Conservation (phyloP, 2,329 filamentous ascomycete species). For the Trichoderma sp. region DNA sequence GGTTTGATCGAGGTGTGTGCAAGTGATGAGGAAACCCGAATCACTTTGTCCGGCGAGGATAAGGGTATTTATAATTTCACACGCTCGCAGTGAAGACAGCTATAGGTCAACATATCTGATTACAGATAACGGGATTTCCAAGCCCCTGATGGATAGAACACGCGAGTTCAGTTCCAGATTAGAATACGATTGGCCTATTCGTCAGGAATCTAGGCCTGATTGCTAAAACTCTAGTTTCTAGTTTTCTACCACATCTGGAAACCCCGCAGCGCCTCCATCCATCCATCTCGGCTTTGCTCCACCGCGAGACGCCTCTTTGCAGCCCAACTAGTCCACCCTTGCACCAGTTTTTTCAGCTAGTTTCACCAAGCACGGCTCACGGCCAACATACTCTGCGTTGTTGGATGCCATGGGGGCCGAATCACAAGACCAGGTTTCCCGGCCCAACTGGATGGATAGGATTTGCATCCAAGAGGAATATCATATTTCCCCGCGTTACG, state of each 20-base stretch:
- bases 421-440: background rate
- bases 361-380: background rate
- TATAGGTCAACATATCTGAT: background rate
- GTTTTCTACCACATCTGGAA: background rate
- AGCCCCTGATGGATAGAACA: background rate
- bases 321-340: background rate
- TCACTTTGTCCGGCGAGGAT: background rate
- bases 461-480: background rate
- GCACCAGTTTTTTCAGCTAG: background rate
- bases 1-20: background rate
- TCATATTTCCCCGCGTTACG: background rate
- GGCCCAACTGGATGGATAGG: background rate
- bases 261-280: background rate
- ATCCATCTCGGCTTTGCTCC: background rate
- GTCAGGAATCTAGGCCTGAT: background rate
- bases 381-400: background rate
- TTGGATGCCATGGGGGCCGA: background rate
- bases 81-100: no score
- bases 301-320: background rate
- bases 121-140: background rate
- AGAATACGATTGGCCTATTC: background rate
- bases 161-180: background rate
- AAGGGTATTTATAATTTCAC: background rate
- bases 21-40: background rate
- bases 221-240: background rate